phyloP scores from a whole-genome alignment of 108 stramenopile species.

The Asterionellopsis glacialis region DNA sequence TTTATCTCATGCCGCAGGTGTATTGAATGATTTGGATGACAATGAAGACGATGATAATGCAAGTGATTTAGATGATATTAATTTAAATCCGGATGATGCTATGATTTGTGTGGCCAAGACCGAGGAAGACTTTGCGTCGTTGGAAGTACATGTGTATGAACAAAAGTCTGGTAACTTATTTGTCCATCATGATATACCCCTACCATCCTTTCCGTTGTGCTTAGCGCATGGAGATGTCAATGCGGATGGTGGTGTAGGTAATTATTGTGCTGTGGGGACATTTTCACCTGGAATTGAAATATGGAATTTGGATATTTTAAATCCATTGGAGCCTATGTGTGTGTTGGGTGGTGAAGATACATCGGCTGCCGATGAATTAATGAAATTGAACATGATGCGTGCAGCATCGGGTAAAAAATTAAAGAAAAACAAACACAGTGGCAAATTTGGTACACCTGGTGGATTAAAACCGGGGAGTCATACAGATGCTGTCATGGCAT shows the following conservation, averaged over 20 bases:
- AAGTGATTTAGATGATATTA: conserved; percentile 77
- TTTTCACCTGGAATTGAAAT: conserved; percentile 97
- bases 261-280: conserved; percentile 95
- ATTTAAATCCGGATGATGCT: conserved; percentile 64
- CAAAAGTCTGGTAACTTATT: conserved; percentile 85
- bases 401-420: conserved; percentile 17
- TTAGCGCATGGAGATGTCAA: conserved; percentile 74
- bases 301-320: conserved; percentile 98
- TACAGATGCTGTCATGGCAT: conserved; percentile 95
- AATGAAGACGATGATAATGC: conserved; percentile 68
- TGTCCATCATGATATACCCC: conserved; percentile 97
- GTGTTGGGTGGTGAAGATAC: conserved; percentile 92
- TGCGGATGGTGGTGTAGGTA: conserved; percentile 56
- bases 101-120: conserved; percentile 82
- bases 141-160: conserved; percentile 89
- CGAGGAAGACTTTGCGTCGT: conserved; percentile 86
- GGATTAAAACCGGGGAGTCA: conserved; percentile 82
- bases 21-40: conserved; percentile 30
- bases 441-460: conserved; percentile 24
- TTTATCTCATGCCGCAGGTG: conserved; percentile 42
- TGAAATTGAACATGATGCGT: conserved; percentile 65
- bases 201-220: conserved; percentile 96
- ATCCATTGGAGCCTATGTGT: conserved; percentile 92
- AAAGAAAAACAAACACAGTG: conserved; percentile 59
- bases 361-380: conserved; percentile 59